Evolutionary conservation across 495 filamentous ascomycete species (phyloP), one percentile per base, ranked within the genome.

Genomic region (Penicillium roqueforti): DNA sequence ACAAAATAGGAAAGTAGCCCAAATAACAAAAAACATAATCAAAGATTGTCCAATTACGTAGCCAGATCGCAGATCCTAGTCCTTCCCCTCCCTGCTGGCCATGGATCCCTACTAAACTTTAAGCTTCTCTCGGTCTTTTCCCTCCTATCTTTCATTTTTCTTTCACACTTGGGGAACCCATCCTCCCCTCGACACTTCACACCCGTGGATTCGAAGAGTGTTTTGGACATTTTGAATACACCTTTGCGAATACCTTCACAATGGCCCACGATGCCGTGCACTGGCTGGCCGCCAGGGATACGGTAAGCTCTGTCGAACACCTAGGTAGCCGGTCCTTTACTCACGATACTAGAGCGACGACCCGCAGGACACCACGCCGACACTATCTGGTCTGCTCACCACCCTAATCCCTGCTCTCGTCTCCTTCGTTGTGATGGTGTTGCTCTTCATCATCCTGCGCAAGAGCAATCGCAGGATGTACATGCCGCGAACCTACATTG

Each of bases 401-500:
- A 92, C 89, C 14, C 71, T 97, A 31, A 75, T 82, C 10, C 89
- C 91, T 14, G 46, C 58, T 23, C n/a, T 64, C 41, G 41, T 65
- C 31, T 25, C 41, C 37, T 63, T 83, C 14, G 54, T 88, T n/a
- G 64, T 86, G 54, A 90, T 91, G 70, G 51, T 90, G 28, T 31
- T 74, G 22, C 60, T 89, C 43, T 98, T 97, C 78, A 68, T 96
- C 46, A 66, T 93, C 51, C 73, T 98, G 52, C 84, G 93, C 26
- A 78, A 73, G 55, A 86, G 75, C 41, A 76, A 92, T 45, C 81
- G 77, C 52, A 82, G 92, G 41, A 86, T 81, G 70, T 98, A 98
- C 76, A 85, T 88, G 45, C 93, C 93, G 3, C 80, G 92, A 70
- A 92, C 90, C 20, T 96, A 92, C 68, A 71, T 98, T 32, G 87